Evolutionary conservation across 2,329 filamentous ascomycete species (phyloP), one percentile per base, ranked within the genome.

Genomic region (Chrysosporium queenslandicum): DNA sequence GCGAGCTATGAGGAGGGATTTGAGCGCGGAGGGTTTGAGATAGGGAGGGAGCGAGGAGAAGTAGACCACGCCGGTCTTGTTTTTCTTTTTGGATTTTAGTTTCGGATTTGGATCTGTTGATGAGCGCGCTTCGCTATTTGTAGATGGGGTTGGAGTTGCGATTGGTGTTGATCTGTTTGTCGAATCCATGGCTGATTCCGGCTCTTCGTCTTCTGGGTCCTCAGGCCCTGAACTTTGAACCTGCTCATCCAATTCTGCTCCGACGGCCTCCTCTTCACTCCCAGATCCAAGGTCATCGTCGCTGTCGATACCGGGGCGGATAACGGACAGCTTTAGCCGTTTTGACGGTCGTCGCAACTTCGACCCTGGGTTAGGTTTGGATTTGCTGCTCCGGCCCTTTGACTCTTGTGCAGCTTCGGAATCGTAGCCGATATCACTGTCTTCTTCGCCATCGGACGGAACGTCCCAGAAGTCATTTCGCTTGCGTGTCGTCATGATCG

Each of bases 1-100:
- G 5, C 71, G 66, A 8, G 67, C 60, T 36, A 66, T 59, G 2
- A 74, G 61, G 6, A 74, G 60, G 4, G 63, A 65, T 53, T 72
- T 72, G n/a, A 74, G 59, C 0, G 70, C 69, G 43, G 64, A 70
- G n/a, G 71, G 71, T 56, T 72, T 72, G n/a, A 74, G 64, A 52
- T 74, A 73, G 23, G 72, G 72, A 3, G 72, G 72, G 1, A 74
- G 59, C 1, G 71, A 72, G 23, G 70, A 71, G 25, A 74, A 60
- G 53, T 73, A 74, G 39, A 74, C 59, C 3, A 74, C 70, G 30
- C 71, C 71, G 0, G 66, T 64, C 56, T 71, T 71, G 39, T 68
- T 56, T 45, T 62, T 62, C 47, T 61, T 62, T 42, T 58, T 54
- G 46, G 46, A 46, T 52, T 41, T 54, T 45, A 18, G 5, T 39